Base-by-base conservation (phyloP, 768 basidiomycete genomes). In the Pleurotus giganteus region DNA sequence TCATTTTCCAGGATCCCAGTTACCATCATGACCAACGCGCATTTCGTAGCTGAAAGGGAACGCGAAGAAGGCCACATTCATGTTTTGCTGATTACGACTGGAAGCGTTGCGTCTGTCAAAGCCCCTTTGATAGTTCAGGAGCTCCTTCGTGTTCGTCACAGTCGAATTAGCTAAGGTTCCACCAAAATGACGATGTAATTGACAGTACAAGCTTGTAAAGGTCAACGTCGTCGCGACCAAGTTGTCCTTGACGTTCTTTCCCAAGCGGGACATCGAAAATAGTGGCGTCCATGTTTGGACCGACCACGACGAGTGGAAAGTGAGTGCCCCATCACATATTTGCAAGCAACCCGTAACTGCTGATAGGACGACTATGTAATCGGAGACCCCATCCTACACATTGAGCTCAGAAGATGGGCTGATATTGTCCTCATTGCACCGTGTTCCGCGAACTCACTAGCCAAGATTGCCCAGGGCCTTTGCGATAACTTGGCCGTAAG, bases 81-180 rank as follows among this genome's bases (percentile, higher is more conserved):
- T 64, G 83, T 97, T 41, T 70, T 98, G 3, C 76, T 98, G 34
- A 85, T 98, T 57, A 86, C 89, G 0, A 91, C 93, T 0, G 95
- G 96, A n/a, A 94, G 91, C 64, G 96, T 99, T 7, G 95, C 96
- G 0, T 93, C 93, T 49, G 83, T 98, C 65, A 98, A 98, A 65
- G 86, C 86, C 1, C 94, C 95, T 3, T 78, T 97, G 51, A 97
- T 99, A 56, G 91, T 92, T 17, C 69, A 77, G 26, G 88, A 88
- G 59, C 77, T 98, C 27, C 73, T 88, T 39, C 71, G 74, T 41
- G 89, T 79, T 36, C 55, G 71, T 71, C 41, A 17, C 32, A 19
- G 31, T 24, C 27, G 4, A 19, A 27, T 17, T 9, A 6, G 21
- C 32, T 31, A 28, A n/a, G 6, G 32, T 7, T 26, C 7, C 26